Base-by-base conservation (phyloP, 139 green algal genomes). In the Gonium pectorale region DNA sequence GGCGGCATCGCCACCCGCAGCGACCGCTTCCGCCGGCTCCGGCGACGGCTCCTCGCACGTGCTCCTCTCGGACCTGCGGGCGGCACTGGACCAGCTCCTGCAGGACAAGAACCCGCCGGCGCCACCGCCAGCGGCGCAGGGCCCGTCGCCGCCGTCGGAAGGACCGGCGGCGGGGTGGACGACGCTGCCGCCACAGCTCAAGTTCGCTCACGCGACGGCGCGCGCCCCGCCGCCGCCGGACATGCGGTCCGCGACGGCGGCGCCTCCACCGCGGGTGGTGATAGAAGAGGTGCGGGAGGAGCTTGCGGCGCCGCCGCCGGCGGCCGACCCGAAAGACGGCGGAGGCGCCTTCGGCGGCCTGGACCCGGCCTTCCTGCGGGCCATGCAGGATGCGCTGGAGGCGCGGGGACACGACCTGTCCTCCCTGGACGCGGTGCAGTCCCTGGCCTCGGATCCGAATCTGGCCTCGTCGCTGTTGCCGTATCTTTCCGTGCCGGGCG, bases 301-400 rank as follows among this genome's bases (percentile, higher is more conserved):
- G 60, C 29, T 44, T 5, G 5, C 29, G 27, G 17, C 43, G 35
- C n/a, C 37, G 9, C 24, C 3, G 29, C 26, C 24, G 43, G 62
- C 49, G 62, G 60, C 29, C 7, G 6, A 37, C 26, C 40, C 1
- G 27, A 2, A 38, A 2, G 56, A 27, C 56, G 67, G 56, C 19
- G n/a, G 73, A 31, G 59, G 9, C 11, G 41, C 49, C 63, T 91
- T 91, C 67, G 79, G 29, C 15, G 64, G 79, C 21, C 79, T 91
- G 37, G 51, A 38, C 35, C n/a, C 26, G 0, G 63, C 62, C 19
- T 91, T 91, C 51, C 79, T 91, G 67, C 21, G 17, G 26, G 79
- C 68, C 29, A 79, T 91, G 83, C 87, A 91, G 87, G 44, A 63
- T 6, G 72, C 21, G 6, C 79, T 91, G 29, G 87, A 91, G 79